Evolutionary conservation across 441 rosid genomes (phyloP).

Genomic region (Gossypium trilobum): DNA sequence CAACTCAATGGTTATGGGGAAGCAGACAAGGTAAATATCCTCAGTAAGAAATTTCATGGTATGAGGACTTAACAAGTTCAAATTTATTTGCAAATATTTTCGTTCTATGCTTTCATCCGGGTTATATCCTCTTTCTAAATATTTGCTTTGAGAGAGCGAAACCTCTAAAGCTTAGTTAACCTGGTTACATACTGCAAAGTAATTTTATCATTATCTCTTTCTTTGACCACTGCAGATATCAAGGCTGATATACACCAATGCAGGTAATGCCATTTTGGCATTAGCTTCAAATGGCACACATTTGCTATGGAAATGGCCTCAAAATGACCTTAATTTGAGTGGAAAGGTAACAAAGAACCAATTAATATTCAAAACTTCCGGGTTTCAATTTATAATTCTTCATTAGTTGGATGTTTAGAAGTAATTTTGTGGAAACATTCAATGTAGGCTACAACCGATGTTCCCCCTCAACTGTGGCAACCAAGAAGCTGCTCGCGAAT

Average conservation of each 20-base stretch:
- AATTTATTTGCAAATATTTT: background rate
- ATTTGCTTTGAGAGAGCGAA: background rate
- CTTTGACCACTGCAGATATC: slow-evolving; percentile 30
- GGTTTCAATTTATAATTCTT: background rate
- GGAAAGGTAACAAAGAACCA: slow-evolving; percentile 30
- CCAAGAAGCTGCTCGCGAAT: slow-evolving; percentile 23
- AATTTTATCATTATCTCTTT: background rate
- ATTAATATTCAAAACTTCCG: background rate
- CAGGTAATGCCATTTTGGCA: slow-evolving; percentile 45
- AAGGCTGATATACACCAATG: slow-evolving; percentile 41
- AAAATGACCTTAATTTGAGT: slow-evolving; percentile 29
- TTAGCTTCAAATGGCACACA: slow-evolving; percentile 38
- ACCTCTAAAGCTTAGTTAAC: background rate
- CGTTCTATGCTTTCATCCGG: background rate
- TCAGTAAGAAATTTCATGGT: background rate
- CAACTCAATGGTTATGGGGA: slow-evolving; percentile 27
- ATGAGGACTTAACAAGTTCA: background rate
- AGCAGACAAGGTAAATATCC: slow-evolving; percentile 31
- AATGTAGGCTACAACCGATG: slow-evolving; percentile 39
- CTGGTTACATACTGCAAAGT: background rate
- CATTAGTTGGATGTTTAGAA: background rate
- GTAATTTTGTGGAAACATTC: background rate
- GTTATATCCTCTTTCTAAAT: background rate
- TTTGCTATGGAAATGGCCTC: slow-evolving; percentile 48
- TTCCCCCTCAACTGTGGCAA: slow-evolving; percentile 36